Conservation (phyloP, 1,139 yeast species). For the Diutina ranongensis region DNA sequence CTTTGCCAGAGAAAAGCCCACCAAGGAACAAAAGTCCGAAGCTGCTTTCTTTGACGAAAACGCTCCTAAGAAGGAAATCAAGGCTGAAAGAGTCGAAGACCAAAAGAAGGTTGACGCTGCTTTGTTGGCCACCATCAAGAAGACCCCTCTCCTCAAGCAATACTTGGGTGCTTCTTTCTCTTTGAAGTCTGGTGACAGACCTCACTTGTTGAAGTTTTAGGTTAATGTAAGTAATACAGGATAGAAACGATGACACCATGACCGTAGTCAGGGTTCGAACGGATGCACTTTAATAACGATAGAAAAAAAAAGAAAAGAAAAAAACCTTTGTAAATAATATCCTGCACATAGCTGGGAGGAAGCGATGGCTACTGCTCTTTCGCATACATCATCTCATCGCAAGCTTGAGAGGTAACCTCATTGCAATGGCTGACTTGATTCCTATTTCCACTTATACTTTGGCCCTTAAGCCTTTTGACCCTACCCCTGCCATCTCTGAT, state of each 20-base stretch:
- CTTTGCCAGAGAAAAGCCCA: slow-evolving; percentile 92
- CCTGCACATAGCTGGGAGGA: neutral
- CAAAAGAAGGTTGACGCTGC: slow-evolving; percentile 96
- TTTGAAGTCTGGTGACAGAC: slow-evolving; percentile 97
- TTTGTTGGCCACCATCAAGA: slow-evolving; percentile 87
- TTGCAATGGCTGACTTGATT: slow-evolving; percentile 48
- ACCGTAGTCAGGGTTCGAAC: too few relatives aligned
- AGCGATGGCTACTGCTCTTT: too few relatives aligned
- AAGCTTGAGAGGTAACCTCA: slow-evolving; percentile 5
- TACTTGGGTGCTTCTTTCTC: slow-evolving; percentile 96
- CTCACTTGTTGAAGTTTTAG: slow-evolving; percentile 97
- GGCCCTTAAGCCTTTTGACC: slow-evolving; percentile 75
- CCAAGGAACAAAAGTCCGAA: slow-evolving; percentile 77
- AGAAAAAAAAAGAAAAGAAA: neutral
- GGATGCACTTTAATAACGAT: too few relatives aligned
- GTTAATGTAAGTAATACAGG: slow-evolving; percentile 10
- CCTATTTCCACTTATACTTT: slow-evolving; percentile 83
- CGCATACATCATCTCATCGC: slow-evolving; percentile 11
- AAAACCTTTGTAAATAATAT: neutral
- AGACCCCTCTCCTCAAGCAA: slow-evolving; percentile 96
- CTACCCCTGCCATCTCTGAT: slow-evolving; percentile 76
- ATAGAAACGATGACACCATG: neutral
- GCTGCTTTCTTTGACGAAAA: slow-evolving; percentile 91
- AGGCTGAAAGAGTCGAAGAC: slow-evolving; percentile 95
- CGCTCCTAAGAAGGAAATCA: slow-evolving; percentile 76